Evolutionary conservation across 306 rosid species (phyloP), one percentile per base, ranked within the genome.

Genomic region (Nissolia schottii): DNA sequence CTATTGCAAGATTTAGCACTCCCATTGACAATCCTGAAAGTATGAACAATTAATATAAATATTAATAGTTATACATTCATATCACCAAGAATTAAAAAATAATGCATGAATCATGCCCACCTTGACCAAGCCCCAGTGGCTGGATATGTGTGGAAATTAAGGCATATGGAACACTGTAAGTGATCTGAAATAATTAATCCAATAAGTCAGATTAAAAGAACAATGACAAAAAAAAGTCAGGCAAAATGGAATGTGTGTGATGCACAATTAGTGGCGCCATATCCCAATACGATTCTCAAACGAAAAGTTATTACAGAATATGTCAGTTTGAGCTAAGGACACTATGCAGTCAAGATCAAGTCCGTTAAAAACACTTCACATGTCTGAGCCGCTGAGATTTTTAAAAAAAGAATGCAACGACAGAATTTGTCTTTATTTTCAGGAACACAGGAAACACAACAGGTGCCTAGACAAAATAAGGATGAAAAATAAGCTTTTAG

Each of bases 151-250:
- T 61, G 63, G 95, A 89, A 67, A 89, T 75, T 82, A 91, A 81
- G 59, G 99, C 97, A 82, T 92, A 95, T 23, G 96, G 97, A 83
- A 88, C 92, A 67, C 97, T 88, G 83, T 91, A 91, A 70, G 96
- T 89, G 79, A 91, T 88, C 97, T 91, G 97, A 82, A 85, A 90
- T 41, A 74, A 85, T 27, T 46, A 68, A 67, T 51, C 15, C 3
- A 41, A 31, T 12, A 76, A 76, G 75, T 69, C 57, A 68, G 67
- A 67, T 73, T 20, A 53, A 75, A n/a, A n/a, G n/a, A n/a, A 60
- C 67, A 37, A 37, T 0, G 13, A 37, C 14, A 43, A n/a, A 43
- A 41, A 41, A 14, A 43, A n/a, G 2, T 3, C 64, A 63, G 67
- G 67, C 63, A 25, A 46, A 71, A 61, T 67, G 29, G 38, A 76